These are phyloP conservation scores for Acacia crassicarpa DNA, from an alignment of 306 rosid genomes.

Conservation along the genomic window DNA sequence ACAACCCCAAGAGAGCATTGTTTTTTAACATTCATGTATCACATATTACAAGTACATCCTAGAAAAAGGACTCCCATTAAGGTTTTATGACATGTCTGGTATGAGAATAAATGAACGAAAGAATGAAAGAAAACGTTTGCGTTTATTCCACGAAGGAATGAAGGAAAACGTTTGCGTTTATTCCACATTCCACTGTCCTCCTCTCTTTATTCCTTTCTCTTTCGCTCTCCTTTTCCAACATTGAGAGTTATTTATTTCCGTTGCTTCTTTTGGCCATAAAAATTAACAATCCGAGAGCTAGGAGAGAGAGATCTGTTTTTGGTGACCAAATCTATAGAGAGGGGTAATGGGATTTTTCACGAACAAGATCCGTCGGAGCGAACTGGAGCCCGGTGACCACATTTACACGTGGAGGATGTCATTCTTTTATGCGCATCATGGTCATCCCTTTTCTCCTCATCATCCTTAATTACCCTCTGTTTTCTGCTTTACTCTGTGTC, in stretches of 20 bases:
- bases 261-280: not conserved
- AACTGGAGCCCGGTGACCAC: slow-evolving; percentile 75
- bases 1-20: not conserved
- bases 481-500: not conserved
- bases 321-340: not conserved
- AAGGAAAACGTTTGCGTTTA: not conserved
- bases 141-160: not conserved
- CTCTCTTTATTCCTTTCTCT: not conserved
- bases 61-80: not conserved
- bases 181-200: slow-evolving; percentile 3
- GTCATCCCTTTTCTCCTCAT: slow-evolving; percentile 27
- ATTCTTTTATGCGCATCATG: slow-evolving; percentile 83
- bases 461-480: not conserved
- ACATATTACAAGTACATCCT: not conserved
- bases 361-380: slow-evolving; percentile 59
- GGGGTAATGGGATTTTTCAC: slow-evolving; percentile 59
- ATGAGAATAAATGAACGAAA: not conserved
- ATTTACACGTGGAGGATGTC: slow-evolving; percentile 82
- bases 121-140: not conserved
- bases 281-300: not conserved
- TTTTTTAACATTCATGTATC: not conserved
- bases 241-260: not conserved
- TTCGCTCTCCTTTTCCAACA: not conserved
- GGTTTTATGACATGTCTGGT: slow-evolving; percentile 12
- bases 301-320: not conserved